These are phyloP conservation scores for Hsuehochloa calcarea DNA, from an alignment of 176 grass and related monocot species.

Conservation along the genomic window DNA sequence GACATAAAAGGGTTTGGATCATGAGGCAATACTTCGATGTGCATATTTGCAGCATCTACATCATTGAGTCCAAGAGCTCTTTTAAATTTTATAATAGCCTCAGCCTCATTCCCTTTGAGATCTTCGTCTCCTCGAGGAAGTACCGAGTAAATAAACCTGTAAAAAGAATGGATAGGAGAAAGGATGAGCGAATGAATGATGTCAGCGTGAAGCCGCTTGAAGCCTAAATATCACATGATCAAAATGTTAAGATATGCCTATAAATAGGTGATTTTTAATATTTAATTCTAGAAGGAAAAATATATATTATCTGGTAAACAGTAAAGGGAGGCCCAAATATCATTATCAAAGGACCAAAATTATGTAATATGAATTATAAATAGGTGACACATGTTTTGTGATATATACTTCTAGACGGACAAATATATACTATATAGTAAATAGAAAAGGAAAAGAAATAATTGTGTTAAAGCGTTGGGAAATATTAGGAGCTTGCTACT, in stretches of 20 bases:
- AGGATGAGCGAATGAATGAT: conserved; percentile 31
- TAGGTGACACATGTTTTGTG: neutral
- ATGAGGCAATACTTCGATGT: conserved; percentile 69
- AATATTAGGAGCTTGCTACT: neutral
- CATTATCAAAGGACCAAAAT: neutral
- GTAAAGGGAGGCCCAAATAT: neutral
- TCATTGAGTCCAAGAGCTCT: conserved; percentile 84
- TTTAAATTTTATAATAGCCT: conserved; percentile 86
- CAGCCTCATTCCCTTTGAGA: conserved; percentile 88
- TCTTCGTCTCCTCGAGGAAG: conserved; percentile 77
- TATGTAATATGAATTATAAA: neutral
- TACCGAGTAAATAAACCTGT: conserved; percentile 80
- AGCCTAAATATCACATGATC: neutral
- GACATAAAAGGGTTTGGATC: conserved; percentile 23
- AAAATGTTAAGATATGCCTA: neutral
- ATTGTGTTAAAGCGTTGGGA: neutral
- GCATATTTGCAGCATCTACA: conserved; percentile 92
- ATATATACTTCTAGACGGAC: neutral
- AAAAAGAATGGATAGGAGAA: conserved; percentile 43
- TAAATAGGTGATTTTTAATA: neutral
- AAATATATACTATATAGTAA: neutral
- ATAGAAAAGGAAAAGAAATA: neutral
- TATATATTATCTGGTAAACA: neutral
- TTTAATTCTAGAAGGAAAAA: neutral
- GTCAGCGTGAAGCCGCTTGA: neutral